Evolutionary conservation across 2,329 filamentous ascomycete genomes (phyloP).

Genomic region (Fusarium staphyleae): DNA sequence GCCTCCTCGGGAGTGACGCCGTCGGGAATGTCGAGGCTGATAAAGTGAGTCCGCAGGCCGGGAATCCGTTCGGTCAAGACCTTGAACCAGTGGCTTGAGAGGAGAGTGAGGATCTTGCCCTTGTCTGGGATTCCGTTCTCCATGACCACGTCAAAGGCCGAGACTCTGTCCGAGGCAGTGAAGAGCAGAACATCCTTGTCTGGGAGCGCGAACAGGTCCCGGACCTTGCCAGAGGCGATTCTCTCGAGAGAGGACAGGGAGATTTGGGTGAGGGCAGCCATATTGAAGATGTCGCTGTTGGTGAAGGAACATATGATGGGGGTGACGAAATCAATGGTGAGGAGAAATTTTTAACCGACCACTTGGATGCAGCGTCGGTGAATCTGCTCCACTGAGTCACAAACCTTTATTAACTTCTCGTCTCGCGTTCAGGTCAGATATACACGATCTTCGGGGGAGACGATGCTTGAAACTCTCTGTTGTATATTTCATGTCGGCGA

Average conservation of each 20-base stretch:
- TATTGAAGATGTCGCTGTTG: background rate
- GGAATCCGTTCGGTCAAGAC: conserved; percentile 55
- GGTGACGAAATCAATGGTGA: conserved; percentile 29
- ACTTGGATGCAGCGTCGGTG: conserved; percentile 18
- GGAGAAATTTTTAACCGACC: conserved; percentile 37
- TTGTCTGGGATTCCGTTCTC: conserved; percentile 68
- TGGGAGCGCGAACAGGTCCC: conserved; percentile 80
- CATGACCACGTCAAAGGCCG: conserved; percentile 93
- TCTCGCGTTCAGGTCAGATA: conserved; percentile 1
- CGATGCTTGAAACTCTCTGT: too few species aligned
- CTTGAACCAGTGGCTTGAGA: conserved; percentile 62
- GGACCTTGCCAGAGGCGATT: conserved; percentile 69
- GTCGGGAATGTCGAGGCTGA: conserved; percentile 53
- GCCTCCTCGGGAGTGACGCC: conserved; percentile 54
- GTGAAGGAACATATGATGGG: conserved; percentile 6
- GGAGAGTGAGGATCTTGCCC: conserved; percentile 58
- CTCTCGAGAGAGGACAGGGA: conserved; percentile 45
- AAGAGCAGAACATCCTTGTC: conserved; percentile 74
- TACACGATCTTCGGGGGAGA: too few species aligned
- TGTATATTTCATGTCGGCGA: too few species aligned
- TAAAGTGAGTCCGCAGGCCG: conserved; percentile 59
- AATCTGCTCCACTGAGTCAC: conserved; percentile 37
- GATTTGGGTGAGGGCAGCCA: conserved; percentile 32
- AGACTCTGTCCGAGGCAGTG: conserved; percentile 88
- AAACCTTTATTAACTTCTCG: conserved; percentile 1